These are phyloP conservation scores for Polygonum maritimum DNA, from an alignment of 148 eudicot genomes.

Conservation along the genomic window DNA sequence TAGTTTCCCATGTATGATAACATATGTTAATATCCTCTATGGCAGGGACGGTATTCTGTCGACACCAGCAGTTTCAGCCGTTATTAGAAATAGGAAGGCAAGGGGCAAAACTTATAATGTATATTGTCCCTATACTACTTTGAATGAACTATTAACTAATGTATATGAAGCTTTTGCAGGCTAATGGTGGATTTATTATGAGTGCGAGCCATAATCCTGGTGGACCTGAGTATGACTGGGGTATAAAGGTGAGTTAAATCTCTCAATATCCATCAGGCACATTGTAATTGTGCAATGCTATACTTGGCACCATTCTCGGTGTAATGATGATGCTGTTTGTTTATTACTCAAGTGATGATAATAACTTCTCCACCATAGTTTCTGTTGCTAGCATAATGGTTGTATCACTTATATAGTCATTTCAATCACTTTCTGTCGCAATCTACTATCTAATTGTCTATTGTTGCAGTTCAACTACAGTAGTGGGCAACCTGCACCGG, in stretches of 20 bases:
- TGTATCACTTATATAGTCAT: background rate
- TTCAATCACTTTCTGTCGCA: background rate
- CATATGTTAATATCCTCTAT: slow-evolving; percentile 12
- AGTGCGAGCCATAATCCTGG: slow-evolving; percentile 99
- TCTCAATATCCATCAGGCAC: background rate
- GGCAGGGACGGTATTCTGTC: slow-evolving; percentile 90
- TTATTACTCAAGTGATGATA: background rate
- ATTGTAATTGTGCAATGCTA: background rate
- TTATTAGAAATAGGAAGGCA: slow-evolving; percentile 88
- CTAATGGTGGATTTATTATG: slow-evolving; percentile 98
- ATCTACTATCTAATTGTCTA: background rate
- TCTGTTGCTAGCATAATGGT: background rate
- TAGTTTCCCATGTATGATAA: background rate
- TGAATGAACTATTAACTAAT: background rate
- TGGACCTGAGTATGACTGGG: slow-evolving; percentile 98
- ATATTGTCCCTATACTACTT: background rate
- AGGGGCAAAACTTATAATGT: slow-evolving; percentile 9
- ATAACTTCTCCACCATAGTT: background rate
- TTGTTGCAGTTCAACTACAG: slow-evolving; percentile 83
- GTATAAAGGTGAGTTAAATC: slow-evolving; percentile 59
- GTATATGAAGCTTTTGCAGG: slow-evolving; percentile 32
- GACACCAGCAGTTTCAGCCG: slow-evolving; percentile 98
- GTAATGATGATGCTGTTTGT: background rate
- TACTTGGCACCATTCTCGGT: background rate
- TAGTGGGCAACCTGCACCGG: slow-evolving; percentile 99